Conservation (phyloP, 164 flowering plant species). For the Sextonia rubra region DNA sequence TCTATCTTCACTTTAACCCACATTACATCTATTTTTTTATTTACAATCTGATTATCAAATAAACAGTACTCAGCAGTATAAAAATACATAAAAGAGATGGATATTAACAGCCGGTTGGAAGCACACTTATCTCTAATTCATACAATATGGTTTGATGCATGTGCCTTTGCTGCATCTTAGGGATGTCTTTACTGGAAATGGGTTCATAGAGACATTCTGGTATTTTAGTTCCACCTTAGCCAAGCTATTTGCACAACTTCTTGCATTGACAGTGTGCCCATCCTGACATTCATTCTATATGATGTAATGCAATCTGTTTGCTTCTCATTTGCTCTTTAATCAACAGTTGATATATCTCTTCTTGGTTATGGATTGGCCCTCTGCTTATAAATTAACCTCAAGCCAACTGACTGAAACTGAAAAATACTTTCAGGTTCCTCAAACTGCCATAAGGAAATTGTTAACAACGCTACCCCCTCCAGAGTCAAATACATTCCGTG, state of each 20-base stretch:
- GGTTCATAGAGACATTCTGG: too few species aligned
- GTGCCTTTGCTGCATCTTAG: too few species aligned
- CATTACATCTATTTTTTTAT: too few species aligned
- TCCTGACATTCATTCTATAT: not conserved
- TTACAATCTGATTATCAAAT: too few species aligned
- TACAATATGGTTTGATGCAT: not conserved
- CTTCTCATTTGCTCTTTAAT: not conserved
- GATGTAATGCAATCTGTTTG: not conserved
- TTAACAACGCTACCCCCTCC: conserved; percentile 58
- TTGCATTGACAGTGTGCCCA: not conserved
- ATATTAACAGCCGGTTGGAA: too few species aligned
- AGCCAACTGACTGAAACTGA: conserved; percentile 9
- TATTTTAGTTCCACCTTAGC: not conserved
- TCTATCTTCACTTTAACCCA: too few species aligned
- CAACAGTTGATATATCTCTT: not conserved
- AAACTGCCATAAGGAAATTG: conserved; percentile 44
- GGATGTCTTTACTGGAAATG: too few species aligned
- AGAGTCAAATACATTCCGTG: conserved; percentile 57
- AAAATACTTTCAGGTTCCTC: conserved; percentile 64
- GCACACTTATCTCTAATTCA: not conserved
- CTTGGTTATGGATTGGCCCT: not conserved
- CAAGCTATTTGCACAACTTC: not conserved
- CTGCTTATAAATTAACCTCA: too few species aligned
- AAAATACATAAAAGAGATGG: too few species aligned
- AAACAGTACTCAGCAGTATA: too few species aligned